A percentile compares a stretch with the other conserved stretches of the same genome.
Evolutionary conservation across 2,329 filamentous ascomycete species (phyloP).

Genomic region (Sporothrix mexicana): DNA sequence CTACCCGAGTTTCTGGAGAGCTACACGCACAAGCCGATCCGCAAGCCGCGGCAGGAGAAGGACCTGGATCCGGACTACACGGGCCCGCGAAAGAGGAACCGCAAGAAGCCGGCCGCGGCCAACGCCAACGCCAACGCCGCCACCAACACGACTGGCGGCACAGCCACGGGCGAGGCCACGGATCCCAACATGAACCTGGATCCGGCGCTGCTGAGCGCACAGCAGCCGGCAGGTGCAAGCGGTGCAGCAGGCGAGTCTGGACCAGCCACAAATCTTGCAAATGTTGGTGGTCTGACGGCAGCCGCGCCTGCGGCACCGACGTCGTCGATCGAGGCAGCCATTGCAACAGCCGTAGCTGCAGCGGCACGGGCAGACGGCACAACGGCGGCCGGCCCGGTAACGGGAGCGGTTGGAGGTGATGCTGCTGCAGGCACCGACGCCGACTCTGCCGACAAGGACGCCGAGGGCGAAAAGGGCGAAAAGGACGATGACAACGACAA

Average conservation of each 20-base stretch:
- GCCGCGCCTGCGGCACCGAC: neutral
- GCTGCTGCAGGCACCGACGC: slow-evolving; percentile 14
- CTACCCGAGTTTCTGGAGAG: slow-evolving; percentile 62
- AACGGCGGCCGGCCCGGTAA: no score
- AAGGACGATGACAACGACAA: neutral
- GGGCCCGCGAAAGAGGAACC: slow-evolving; percentile 45
- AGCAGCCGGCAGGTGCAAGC: neutral
- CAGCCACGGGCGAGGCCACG: slow-evolving; percentile 42
- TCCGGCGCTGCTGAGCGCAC: slow-evolving; percentile 53
- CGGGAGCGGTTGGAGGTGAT: slow-evolving; percentile 26
- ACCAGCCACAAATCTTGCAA: neutral
- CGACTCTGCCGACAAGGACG: neutral
- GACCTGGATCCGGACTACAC: slow-evolving; percentile 62
- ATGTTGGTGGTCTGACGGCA: neutral
- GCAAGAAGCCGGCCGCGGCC: slow-evolving; percentile 42
- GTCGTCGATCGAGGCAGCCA: neutral
- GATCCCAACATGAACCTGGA: slow-evolving; percentile 56
- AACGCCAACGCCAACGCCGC: no score
- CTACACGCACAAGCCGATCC: slow-evolving; percentile 59
- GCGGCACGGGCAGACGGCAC: slow-evolving; percentile 10
- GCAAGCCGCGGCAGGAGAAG: slow-evolving; percentile 58
- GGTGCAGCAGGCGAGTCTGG: neutral
- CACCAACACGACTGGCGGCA: no score
- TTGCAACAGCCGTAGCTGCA: slow-evolving; percentile 12
- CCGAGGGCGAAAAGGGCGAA: neutral